Base-by-base conservation (phyloP, 179 eudicot species). In the Spinacia oleracea region DNA sequence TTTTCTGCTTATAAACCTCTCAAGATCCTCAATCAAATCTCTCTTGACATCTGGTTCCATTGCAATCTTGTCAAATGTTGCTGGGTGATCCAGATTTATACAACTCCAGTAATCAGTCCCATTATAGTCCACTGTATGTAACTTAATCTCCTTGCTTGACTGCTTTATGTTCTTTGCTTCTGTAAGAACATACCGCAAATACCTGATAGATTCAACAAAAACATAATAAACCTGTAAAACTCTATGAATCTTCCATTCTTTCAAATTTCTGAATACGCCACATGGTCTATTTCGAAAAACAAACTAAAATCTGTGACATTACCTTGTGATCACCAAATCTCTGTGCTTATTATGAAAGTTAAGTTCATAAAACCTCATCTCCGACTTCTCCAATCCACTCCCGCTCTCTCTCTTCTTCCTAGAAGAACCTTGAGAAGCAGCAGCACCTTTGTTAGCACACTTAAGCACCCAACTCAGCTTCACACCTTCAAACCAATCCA, bases 21-120 rank as follows among this genome's bases (percentile, higher is more conserved):
- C 81, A 6, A 85, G 88, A 76, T 85, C 88, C 21, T 83, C 83
- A 48, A 83, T 81, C 38, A 86, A 43, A 35, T 29, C 83, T 40
- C 16, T 78, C 43, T 86, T 86, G 7, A 45, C 66, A 9, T 75
- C 74, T 2, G 86, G 86, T 53, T 86, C 88, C 88, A 86, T 83
- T 3, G 84, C 88, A 50, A 86, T 77, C 63, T 78, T 86, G 42
- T 83, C 86, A 18, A 83, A 81, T 31, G 86, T 81, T 2, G 84
- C 74, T 15, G 86, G 88, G 65, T 86, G 88, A 72, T 86, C 84
- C 3, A 86, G 50, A 51, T 72, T 78, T 8, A 86, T 76, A 18
- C 79, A 60, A 34, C 84, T 79, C 88, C 88, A 85, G 48, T 78
- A 80, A 64, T 82, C 84, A 42, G 80, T 83, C 25, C 88, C 87